These are phyloP conservation scores for Hypomyces perniciosus DNA, from an alignment of 2,329 filamentous ascomycete genomes.

Conservation along the genomic window DNA sequence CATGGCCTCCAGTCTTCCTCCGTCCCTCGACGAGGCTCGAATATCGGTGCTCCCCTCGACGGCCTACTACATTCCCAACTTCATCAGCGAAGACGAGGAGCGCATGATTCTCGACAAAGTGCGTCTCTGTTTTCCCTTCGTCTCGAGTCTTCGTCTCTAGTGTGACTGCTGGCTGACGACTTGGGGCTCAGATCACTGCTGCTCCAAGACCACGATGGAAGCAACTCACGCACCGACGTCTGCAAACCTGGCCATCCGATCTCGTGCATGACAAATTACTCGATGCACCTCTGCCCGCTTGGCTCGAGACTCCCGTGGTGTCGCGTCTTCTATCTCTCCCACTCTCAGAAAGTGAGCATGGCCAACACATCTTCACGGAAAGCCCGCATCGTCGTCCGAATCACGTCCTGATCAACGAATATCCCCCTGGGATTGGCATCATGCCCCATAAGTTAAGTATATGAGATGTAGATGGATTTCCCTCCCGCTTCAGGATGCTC, in stretches of 20 bases:
- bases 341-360: constrained; percentile 22
- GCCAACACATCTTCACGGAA: constrained; percentile 44
- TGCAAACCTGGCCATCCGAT: constrained; percentile 86
- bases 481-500: constrained; percentile 21
- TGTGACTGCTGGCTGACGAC: constrained; percentile 6
- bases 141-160: not conserved
- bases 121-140: constrained; percentile 4
- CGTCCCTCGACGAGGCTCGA: constrained; percentile 43
- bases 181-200: constrained; percentile 44
- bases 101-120: constrained; percentile 64
- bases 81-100: constrained; percentile 75
- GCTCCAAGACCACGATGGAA: constrained; percentile 78
- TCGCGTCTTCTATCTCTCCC: constrained; percentile 51
- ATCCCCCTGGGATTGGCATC: constrained; percentile 81
- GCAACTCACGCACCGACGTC: constrained; percentile 75
- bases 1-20: constrained; percentile 31
- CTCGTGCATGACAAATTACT: constrained; percentile 74
- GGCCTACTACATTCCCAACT: constrained; percentile 82
- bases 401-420: constrained; percentile 92
- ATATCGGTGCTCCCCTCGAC: constrained; percentile 53
- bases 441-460: constrained; percentile 75
- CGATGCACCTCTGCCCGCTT: constrained; percentile 65
- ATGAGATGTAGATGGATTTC: constrained; percentile 10
- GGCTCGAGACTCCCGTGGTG: constrained; percentile 67
- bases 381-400: constrained; percentile 77